These are phyloP conservation scores for Nicotiana noctiflora DNA, from an alignment of 257 asterid genomes.

Conservation along the genomic window DNA sequence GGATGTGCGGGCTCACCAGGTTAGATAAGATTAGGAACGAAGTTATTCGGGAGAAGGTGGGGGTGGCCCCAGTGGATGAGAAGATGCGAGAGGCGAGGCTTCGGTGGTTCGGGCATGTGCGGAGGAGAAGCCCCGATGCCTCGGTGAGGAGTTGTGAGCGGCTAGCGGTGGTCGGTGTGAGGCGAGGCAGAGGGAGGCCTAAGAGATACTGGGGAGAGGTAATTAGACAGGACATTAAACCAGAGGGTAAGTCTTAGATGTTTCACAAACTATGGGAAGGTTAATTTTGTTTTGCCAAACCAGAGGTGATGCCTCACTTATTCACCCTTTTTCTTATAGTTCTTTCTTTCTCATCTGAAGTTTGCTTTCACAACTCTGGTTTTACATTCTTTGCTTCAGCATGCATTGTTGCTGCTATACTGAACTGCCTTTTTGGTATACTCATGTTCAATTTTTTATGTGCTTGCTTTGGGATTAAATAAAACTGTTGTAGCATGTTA, in stretches of 20 bases:
- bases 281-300: neutral
- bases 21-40: too few species aligned
- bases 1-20: too few species aligned
- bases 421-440: neutral
- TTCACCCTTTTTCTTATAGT: neutral
- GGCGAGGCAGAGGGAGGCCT: too few species aligned
- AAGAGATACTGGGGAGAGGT: too few species aligned
- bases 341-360: neutral
- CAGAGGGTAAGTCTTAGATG: neutral
- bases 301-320: neutral
- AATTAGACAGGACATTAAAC: slow-evolving; percentile 1
- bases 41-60: too few species aligned
- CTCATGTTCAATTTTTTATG: neutral
- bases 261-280: slow-evolving; percentile 1
- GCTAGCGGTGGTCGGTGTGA: too few species aligned
- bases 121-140: too few species aligned
- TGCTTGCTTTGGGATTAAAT: neutral
- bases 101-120: too few species aligned
- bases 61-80: too few species aligned
- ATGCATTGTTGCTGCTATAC: neutral
- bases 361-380: neutral
- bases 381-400: neutral
- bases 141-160: too few species aligned
- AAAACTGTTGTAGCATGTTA: neutral
- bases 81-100: too few species aligned